phyloP scores from a whole-genome alignment of 495 filamentous ascomycete genomes.

The Thermochaetoides thermophila region DNA sequence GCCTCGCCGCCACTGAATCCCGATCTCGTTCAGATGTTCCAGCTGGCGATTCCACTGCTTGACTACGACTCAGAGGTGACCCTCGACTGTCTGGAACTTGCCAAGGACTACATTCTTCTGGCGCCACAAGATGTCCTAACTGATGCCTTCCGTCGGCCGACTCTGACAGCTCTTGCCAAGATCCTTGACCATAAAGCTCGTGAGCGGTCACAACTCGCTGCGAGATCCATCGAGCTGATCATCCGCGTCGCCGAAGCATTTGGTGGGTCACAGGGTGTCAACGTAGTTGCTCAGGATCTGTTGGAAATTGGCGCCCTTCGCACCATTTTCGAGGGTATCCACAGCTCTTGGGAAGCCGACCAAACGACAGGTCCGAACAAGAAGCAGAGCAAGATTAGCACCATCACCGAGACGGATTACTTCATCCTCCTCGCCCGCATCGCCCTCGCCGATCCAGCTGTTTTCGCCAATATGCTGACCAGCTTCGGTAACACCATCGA shows the following conservation, averaged over 20 bases:
- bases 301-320: conserved; percentile 50
- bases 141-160: conserved; percentile 40
- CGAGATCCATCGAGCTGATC: conserved; percentile 52
- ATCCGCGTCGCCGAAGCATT: conserved; percentile 54
- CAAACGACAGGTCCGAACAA: conserved; percentile 64
- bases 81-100: conserved; percentile 46
- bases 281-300: conserved; percentile 51
- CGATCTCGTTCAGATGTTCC: conserved; percentile 52
- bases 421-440: conserved; percentile 71
- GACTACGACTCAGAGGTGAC: conserved; percentile 41
- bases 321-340: conserved; percentile 54
- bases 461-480: conserved; percentile 46
- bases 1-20: conserved; percentile 48
- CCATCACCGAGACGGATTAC: conserved; percentile 65
- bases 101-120: conserved; percentile 63
- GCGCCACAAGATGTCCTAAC: conserved; percentile 61
- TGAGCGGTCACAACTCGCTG: conserved; percentile 51
- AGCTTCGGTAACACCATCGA: conserved; percentile 24
- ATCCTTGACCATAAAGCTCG: conserved; percentile 45
- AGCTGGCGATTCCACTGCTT: conserved; percentile 54
- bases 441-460: conserved; percentile 47
- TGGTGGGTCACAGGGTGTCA: conserved; percentile 49
- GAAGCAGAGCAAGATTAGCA: conserved; percentile 45
- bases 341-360: conserved; percentile 53
- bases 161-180: conserved; percentile 42